Evolutionary conservation across 2,329 filamentous ascomycete genomes (phyloP).

Genomic region (Fusarium coffeatum): DNA sequence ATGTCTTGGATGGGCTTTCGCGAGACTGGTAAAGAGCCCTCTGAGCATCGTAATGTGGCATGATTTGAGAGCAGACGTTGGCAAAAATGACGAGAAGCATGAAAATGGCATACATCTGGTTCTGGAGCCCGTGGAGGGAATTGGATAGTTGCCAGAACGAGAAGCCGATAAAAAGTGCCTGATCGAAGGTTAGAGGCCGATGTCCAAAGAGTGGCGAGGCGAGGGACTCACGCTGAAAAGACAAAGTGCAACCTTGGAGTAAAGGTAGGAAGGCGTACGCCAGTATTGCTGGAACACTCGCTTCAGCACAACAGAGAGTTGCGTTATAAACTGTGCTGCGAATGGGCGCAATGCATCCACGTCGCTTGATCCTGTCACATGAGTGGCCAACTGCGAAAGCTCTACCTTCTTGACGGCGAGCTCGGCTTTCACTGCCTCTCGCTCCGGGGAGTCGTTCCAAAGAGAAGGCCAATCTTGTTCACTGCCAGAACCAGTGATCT

Average conservation of each 20-base stretch:
- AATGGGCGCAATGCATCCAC: conserved; percentile 16
- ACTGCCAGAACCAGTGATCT: conserved; percentile 55
- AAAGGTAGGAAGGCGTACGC: conserved; percentile 67
- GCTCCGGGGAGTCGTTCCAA: conserved; percentile 55
- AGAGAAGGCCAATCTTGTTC: conserved; percentile 56
- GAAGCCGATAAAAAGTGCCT: conserved; percentile 63
- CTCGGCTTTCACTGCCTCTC: conserved; percentile 32
- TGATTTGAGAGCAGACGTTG: conserved; percentile 45
- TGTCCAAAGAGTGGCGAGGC: rapidly evolving
- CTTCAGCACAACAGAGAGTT: conserved; percentile 52
- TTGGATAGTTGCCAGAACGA: conserved; percentile 69
- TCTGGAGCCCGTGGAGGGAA: conserved; percentile 74
- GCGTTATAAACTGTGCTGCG: conserved; percentile 46
- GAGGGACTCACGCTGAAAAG: conserved; percentile 24
- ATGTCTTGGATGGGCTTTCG: conserved; percentile 74
- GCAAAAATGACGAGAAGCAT: conserved; percentile 60
- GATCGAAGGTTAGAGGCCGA: rapidly evolving
- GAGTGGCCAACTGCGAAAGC: conserved; percentile 6
- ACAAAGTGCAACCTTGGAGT: conserved; percentile 60
- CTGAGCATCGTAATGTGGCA: conserved; percentile 78
- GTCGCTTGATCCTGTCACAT: conserved; percentile 40
- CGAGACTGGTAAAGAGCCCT: conserved; percentile 75
- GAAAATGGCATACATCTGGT: conserved; percentile 76
- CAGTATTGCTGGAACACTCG: conserved; percentile 48
- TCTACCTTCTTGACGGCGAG: not conserved